Evolutionary conservation across 2,329 filamentous ascomycete genomes (phyloP).

Genomic region (Neurospora sp.): DNA sequence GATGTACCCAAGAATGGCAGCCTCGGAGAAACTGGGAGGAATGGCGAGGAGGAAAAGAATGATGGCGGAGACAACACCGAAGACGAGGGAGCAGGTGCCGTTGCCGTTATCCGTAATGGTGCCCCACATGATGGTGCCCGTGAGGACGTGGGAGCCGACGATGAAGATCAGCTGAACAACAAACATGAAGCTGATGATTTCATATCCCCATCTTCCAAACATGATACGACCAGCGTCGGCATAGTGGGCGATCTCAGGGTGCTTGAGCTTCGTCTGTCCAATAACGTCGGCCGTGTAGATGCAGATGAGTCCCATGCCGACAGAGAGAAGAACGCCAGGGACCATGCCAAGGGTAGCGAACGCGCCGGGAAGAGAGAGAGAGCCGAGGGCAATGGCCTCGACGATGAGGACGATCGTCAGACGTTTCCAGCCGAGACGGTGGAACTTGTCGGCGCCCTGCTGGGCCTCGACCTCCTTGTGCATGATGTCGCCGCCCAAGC

Average conservation of each 20-base stretch:
- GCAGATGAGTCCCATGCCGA: conserved; percentile 27
- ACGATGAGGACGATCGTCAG: conserved; percentile 46
- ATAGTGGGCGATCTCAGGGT: conserved; percentile 52
- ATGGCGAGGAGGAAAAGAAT: conserved; percentile 35
- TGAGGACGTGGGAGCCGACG: conserved; percentile 61
- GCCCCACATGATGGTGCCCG: conserved; percentile 59
- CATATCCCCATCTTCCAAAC: conserved; percentile 48
- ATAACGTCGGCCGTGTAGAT: conserved; percentile 32
- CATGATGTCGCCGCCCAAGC: conserved; percentile 23
- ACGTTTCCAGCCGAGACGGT: conserved; percentile 46
- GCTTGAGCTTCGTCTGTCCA: conserved; percentile 36
- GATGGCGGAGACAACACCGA: conserved; percentile 35
- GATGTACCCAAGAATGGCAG: conserved; percentile 39
- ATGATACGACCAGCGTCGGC: conserved; percentile 57
- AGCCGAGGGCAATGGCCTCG: conserved; percentile 45
- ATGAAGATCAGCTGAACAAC: conserved; percentile 57
- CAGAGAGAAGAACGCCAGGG: conserved; percentile 26
- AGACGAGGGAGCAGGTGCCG: conserved; percentile 35
- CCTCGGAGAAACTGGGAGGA: conserved; percentile 37
- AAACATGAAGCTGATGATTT: conserved; percentile 52
- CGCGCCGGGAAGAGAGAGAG: conserved; percentile 38
- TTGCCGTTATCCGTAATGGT: conserved; percentile 50
- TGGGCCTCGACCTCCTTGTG: conserved; percentile 31
- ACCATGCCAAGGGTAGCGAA: conserved; percentile 46
- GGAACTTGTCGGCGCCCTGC: conserved; percentile 33